phyloP scores from a whole-genome alignment of 2,329 filamentous ascomycete species.

The Fusarium oxysporum region DNA sequence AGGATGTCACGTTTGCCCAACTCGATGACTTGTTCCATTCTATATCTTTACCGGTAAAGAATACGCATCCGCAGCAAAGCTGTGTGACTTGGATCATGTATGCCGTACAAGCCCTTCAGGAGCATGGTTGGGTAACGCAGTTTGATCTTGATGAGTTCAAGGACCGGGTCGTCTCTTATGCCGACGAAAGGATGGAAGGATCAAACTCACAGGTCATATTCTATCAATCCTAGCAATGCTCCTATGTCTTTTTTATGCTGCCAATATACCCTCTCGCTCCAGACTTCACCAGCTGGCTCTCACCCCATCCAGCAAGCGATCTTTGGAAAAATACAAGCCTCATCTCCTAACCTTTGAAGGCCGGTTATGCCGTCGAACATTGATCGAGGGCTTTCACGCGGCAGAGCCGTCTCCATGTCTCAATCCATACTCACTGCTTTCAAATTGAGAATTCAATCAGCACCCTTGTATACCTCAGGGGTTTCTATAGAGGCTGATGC shows the following conservation, averaged over 20 bases:
- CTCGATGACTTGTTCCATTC: constrained; percentile 38
- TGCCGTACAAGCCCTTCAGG: constrained; percentile 45
- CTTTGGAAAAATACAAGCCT: too few relatives aligned
- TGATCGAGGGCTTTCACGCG: too few relatives aligned
- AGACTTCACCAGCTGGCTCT: background rate
- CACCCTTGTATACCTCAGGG: too few relatives aligned
- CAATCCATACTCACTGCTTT: too few relatives aligned
- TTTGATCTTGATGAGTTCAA: constrained; percentile 47
- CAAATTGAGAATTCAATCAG: too few relatives aligned
- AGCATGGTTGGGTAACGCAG: constrained; percentile 36
- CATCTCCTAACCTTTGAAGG: too few relatives aligned
- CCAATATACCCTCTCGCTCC: background rate
- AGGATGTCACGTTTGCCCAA: constrained; percentile 25
- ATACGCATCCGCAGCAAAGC: constrained; percentile 50
- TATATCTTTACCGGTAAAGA: constrained; percentile 47
- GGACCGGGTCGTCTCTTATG: constrained; percentile 45
- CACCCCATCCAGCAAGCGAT: too few relatives aligned
- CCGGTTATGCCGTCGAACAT: too few relatives aligned
- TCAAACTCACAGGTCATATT: background rate
- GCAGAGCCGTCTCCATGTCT: too few relatives aligned
- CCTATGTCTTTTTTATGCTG: background rate
- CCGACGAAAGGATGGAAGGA: constrained; percentile 42
- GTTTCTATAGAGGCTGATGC: too few relatives aligned
- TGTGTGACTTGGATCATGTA: constrained; percentile 50
- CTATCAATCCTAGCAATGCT: background rate